Base-by-base conservation (phyloP, 2,329 filamentous ascomycete genomes). In the Coniella vitis region DNA sequence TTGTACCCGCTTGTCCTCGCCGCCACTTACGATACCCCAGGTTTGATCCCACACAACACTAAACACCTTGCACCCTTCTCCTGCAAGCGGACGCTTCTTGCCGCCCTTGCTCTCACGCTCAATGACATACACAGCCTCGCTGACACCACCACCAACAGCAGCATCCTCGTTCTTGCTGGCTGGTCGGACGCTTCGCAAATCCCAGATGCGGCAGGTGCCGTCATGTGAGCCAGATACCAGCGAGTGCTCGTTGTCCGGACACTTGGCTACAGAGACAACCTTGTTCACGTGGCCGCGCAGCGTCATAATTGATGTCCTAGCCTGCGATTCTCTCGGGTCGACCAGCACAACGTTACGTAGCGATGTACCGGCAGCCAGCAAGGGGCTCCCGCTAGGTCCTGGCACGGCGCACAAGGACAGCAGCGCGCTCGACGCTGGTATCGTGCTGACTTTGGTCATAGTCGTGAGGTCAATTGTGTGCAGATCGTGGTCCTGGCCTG, bases 1-100 rank as follows among this genome's bases (percentile, higher is more conserved):
- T 73, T 98, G 93, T 60, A 98, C 83, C 71, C 81, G 83, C 72
- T 93, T 95, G 63, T 98, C 93, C 75, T 97, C 90, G 14, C 91
- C 90, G 38, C 75, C 90, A 61, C 87, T 94, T 38, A 96, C 86
- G 63, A 98, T 91, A 1, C 93, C 94, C 62, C 94, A 81, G 7
- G 82, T 79, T 63, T 76, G 73, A 66, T 96, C 87, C 93, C 93
- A 98, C 51, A 75, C 78, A 4, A 97, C 87, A 31, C 81, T 79
- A 65, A 97, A 88, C 42, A 98, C 89, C 76, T 97, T 97, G 54
- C 84, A 80, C 20, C 90, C 90, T 52, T 93, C 87, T 2, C 90
- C 90, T 7, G 81, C 84, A 36, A 83, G 73, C 14, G 75, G 75
- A 61, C 78, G 79, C 60, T 81, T 80, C 63, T 79, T 80, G 52